phyloP scores from a whole-genome alignment of 2,329 filamentous ascomycete species.

The Trichoderma oligosporum region DNA sequence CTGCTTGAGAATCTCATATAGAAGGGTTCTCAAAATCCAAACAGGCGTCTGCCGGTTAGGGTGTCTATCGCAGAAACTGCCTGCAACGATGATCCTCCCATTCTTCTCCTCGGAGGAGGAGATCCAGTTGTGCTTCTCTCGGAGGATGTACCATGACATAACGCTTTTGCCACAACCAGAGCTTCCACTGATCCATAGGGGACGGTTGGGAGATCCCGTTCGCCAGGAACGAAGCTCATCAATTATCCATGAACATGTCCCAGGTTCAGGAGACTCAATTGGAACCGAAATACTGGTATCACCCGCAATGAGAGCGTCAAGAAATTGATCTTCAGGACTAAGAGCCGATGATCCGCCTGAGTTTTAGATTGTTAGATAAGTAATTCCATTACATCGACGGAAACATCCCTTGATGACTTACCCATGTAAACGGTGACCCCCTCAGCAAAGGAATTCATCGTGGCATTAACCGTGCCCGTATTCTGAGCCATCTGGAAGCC shows the following conservation, averaged over 20 bases:
- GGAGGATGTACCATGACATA: background rate
- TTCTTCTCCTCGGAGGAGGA: background rate
- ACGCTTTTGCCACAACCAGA: conserved; percentile 2
- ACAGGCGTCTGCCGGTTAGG: background rate
- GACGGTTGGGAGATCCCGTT: background rate
- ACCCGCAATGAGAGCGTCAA: background rate
- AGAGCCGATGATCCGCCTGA: background rate
- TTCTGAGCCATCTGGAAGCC: background rate
- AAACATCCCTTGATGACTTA: background rate
- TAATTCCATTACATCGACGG: background rate
- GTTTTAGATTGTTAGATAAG: background rate
- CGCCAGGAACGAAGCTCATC: background rate
- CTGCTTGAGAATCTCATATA: background rate
- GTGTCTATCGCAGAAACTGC: background rate
- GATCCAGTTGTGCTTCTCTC: background rate
- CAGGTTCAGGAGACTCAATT: background rate
- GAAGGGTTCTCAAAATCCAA: background rate
- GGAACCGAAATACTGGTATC: background rate
- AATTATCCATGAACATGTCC: background rate
- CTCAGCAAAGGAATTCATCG: background rate
- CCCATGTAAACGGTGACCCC: background rate
- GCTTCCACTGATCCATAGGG: background rate
- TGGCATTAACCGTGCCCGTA: background rate
- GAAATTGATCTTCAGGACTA: background rate
- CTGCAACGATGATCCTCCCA: background rate